Conservation (phyloP, 2,329 filamentous ascomycete genomes). For the Aspergillus clavatus region DNA sequence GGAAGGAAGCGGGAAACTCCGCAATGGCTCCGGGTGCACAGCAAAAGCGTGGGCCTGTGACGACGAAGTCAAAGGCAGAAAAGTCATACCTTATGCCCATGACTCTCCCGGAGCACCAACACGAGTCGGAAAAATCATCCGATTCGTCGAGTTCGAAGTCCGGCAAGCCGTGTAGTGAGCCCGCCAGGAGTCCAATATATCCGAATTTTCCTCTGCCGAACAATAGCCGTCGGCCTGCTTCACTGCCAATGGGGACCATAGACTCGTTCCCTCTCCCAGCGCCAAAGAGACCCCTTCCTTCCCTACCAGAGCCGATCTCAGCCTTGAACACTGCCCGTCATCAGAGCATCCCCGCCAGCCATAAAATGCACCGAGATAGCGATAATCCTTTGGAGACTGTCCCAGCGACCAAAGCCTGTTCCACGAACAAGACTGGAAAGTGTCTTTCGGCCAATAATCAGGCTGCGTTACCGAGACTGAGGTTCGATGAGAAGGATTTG, state of each 20-base stretch:
- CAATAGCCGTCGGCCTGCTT: slow-evolving; percentile 16
- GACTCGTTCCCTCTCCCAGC: slow-evolving; percentile 34
- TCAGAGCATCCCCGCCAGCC: neutral
- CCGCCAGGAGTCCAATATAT: neutral
- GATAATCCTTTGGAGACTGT: neutral
- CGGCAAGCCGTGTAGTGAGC: neutral
- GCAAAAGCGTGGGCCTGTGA: neutral
- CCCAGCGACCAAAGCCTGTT: neutral
- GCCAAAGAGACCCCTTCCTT: slow-evolving; percentile 32
- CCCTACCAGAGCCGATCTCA: slow-evolving; percentile 22
- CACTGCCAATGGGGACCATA: slow-evolving; percentile 24
- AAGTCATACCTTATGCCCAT: neutral
- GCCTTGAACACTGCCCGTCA: slow-evolving; percentile 8
- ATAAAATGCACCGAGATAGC: neutral
- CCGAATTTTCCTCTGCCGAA: slow-evolving; percentile 6
- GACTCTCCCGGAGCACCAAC: neutral
- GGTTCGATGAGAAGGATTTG: neutral
- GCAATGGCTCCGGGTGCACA: slow-evolving; percentile 1
- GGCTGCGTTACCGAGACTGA: neutral
- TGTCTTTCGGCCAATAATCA: neutral
- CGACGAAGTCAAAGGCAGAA: neutral
- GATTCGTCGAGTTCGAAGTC: neutral
- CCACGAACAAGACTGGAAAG: neutral
- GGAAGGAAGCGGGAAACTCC: slow-evolving; percentile 2
- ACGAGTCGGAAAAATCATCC: neutral